These are phyloP conservation scores for Papilionanthe hybrid DNA, from an alignment of 116 monocot species.

Conservation along the genomic window DNA sequence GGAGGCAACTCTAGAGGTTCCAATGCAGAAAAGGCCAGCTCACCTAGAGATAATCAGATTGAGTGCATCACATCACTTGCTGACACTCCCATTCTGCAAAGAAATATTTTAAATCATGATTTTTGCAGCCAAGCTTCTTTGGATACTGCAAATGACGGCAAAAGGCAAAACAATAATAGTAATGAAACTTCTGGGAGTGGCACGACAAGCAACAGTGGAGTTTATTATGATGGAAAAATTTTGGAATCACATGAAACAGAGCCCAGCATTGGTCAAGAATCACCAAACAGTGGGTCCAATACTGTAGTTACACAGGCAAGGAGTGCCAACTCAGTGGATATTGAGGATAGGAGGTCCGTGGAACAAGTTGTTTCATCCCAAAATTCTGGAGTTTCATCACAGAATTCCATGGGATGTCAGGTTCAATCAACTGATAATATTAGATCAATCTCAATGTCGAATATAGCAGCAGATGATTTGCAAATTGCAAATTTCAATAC, in stretches of 20 bases:
- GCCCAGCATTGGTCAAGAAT: slow-evolving; percentile 19
- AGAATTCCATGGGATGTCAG: slow-evolving; percentile 40
- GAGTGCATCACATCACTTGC: neutral
- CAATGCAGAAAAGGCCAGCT: slow-evolving; percentile 15
- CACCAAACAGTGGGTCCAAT: slow-evolving; percentile 34
- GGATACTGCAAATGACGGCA: slow-evolving; percentile 9
- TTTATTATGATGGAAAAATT: slow-evolving; percentile 11
- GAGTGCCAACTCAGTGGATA: slow-evolving; percentile 16
- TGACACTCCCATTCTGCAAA: neutral
- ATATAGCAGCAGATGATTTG: slow-evolving; percentile 18
- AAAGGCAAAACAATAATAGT: slow-evolving; percentile 23
- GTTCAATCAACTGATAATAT: slow-evolving; percentile 20
- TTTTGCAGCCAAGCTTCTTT: slow-evolving; percentile 17
- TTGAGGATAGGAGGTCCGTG: slow-evolving; percentile 28
- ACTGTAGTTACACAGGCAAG: slow-evolving; percentile 5
- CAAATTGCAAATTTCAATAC: slow-evolving; percentile 10
- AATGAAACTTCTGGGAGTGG: slow-evolving; percentile 26
- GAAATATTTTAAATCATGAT: slow-evolving; percentile 19
- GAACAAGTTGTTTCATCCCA: slow-evolving; percentile 59
- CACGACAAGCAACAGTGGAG: slow-evolving; percentile 5
- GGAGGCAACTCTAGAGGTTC: slow-evolving; percentile 9
- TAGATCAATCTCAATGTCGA: slow-evolving; percentile 17
- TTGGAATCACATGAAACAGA: slow-evolving; percentile 11
- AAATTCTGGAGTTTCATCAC: slow-evolving; percentile 52
- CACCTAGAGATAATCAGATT: slow-evolving; percentile 5